Evolutionary conservation across 2,329 filamentous ascomycete species (phyloP).

Genomic region (Passalora sequoiae): DNA sequence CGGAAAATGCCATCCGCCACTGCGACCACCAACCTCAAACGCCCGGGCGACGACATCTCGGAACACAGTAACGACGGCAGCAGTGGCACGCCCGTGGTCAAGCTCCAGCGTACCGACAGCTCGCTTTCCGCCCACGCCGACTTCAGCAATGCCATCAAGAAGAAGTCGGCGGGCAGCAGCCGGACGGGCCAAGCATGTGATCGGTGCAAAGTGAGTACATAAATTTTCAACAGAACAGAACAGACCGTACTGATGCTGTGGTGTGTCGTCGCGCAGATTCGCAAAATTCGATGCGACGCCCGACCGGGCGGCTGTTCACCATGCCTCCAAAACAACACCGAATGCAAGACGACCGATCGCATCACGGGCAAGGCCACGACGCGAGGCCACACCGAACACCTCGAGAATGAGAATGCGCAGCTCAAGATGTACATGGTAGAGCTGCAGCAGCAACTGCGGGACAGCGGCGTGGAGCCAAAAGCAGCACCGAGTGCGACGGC

Average conservation of each 20-base stretch:
- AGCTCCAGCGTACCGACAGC: constrained; percentile 2
- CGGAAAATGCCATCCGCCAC: constrained; percentile 16
- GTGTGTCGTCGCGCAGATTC: constrained; percentile 49
- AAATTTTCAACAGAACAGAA: too few relatives aligned
- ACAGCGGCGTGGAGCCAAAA: constrained; percentile 54
- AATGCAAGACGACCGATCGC: constrained; percentile 80
- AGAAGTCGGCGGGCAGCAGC: constrained; percentile 51
- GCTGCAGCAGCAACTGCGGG: constrained; percentile 61
- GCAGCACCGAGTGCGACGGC: constrained; percentile 13
- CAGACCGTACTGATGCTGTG: background rate
- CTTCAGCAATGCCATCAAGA: constrained; percentile 14
- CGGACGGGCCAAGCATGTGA: constrained; percentile 82
- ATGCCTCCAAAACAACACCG: constrained; percentile 68
- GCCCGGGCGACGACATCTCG: constrained; percentile 22
- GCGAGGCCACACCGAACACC: constrained; percentile 69
- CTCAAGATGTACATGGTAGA: constrained; percentile 63
- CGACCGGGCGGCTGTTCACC: constrained; percentile 75
- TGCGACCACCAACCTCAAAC: constrained; percentile 17
- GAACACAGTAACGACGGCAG: constrained; percentile 10
- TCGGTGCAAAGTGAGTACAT: constrained; percentile 66
- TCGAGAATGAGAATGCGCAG: constrained; percentile 66
- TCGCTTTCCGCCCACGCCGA: constrained; percentile 8
- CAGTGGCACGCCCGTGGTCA: constrained; percentile 1
- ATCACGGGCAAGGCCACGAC: constrained; percentile 76
- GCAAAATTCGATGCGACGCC: constrained; percentile 84